Evolutionary conservation across 371 early-diverging fungal species (phyloP), one percentile per base, ranked within the genome.

Genomic region (Apophysomyces elegans): DNA sequence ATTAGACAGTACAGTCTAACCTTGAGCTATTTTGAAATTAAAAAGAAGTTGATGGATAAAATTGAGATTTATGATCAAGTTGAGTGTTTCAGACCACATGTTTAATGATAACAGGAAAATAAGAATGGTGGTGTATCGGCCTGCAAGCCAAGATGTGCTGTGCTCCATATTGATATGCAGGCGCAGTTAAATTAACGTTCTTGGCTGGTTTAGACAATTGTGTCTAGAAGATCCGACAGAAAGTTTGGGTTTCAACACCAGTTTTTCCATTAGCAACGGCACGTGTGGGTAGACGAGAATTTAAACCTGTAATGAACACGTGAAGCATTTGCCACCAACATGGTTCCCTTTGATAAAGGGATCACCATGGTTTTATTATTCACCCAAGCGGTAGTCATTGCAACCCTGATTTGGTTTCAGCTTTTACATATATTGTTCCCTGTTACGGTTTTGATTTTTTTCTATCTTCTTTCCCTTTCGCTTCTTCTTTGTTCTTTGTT

Each of bases 161-260:
- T 50, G 54, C 16, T 50, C 9, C 54, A 50, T 50, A 35, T 50
- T 50, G 54, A 21, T 50, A 50, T 50, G 54, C 54, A 50, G 54
- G 54, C 54, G 54, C 54, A 50, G 54, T 50, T 50, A 50, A 50
- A 50, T 50, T 50, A 21, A 35, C 54, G 54, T 50, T 50, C 54
- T 50, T 50, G 54, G 54, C 54, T 50, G 54, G 21, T 50, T 21
- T 50, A 21, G 35, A 21, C 54, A 50, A 50, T 18, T 7, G 16
- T 13, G 8, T 41, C 41, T 1, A 1, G 5, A 50, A 50, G 21
- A 50, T 7, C 13, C 13, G 21, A 21, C 54, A 26, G 21, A 50
- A 50, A 35, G 21, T 50, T 50, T 13, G 13, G 21, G 54, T 50
- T 50, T 50, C 54, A 50, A 9, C 16, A 16, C 9, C 54, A 41